Percentiles rank a stretch among this genome's conserved stretches.
phyloP scores from a whole-genome alignment of 2,329 filamentous ascomycete genomes.

The Scedosporium minutisporum region DNA sequence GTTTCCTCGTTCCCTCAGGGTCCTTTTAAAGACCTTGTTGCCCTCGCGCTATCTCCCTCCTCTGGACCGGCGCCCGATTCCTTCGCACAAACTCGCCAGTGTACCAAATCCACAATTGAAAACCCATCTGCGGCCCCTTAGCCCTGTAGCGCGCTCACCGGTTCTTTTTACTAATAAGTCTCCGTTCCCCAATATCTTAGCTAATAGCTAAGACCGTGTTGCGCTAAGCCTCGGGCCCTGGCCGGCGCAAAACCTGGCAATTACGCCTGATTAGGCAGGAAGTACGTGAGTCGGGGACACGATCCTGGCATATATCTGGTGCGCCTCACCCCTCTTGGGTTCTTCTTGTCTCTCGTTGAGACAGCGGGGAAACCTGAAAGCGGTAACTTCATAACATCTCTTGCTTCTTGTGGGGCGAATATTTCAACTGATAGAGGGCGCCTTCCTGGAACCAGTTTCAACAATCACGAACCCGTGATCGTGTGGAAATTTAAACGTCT shows the following conservation, averaged over 20 bases:
- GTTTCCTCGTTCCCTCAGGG: neutral
- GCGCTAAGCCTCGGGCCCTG: no score
- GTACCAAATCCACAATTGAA: no score
- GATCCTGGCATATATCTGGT: neutral
- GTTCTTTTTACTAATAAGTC: neutral
- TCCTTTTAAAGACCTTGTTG: neutral
- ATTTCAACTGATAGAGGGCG: neutral
- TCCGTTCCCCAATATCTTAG: neutral
- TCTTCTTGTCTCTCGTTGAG: neutral
- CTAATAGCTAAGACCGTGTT: neutral
- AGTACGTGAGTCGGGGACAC: neutral
- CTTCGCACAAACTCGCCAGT: no score
- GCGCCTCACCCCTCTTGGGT: neutral
- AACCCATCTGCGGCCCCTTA: no score
- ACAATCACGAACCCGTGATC: no score
- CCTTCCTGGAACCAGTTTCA: neutral
- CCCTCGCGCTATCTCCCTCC: neutral
- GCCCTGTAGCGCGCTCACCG: no score
- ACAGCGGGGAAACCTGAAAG: neutral
- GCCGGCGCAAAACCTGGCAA: neutral
- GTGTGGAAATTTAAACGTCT: no score
- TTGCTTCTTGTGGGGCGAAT: neutral
- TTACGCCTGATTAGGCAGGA: constrained; percentile 2
- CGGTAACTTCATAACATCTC: neutral
- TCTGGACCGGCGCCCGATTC: no score